phyloP scores from a whole-genome alignment of 805 yeast species.

The Candida coleopterorum region DNA sequence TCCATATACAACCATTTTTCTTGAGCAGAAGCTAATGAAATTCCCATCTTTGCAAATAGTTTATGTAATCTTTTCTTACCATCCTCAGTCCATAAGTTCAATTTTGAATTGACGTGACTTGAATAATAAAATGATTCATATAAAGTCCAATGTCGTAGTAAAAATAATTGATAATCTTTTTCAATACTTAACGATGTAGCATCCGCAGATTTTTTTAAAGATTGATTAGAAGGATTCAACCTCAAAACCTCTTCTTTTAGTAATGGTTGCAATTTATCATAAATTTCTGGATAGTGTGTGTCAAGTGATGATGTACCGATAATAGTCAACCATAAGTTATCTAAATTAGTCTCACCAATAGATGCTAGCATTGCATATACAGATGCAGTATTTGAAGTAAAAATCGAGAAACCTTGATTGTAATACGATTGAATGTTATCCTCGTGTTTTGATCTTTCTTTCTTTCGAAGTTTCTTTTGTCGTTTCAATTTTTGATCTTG shows the following conservation, averaged over 20 bases:
- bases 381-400: slow-evolving; percentile 72
- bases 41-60: slow-evolving; percentile 95
- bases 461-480: slow-evolving; percentile 36
- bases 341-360: slow-evolving; percentile 74
- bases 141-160: slow-evolving; percentile 88
- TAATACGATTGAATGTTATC: slow-evolving; percentile 69
- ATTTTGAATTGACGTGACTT: slow-evolving; percentile 83
- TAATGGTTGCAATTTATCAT: slow-evolving; percentile 66
- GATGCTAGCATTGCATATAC: slow-evolving; percentile 74
- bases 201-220: slow-evolving; percentile 30
- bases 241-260: slow-evolving; percentile 80
- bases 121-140: slow-evolving; percentile 89
- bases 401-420: slow-evolving; percentile 72
- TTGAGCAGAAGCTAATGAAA: slow-evolving; percentile 79
- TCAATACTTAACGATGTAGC: slow-evolving; percentile 56
- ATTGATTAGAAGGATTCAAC: slow-evolving; percentile 39
- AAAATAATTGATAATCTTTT: slow-evolving; percentile 78
- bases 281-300: slow-evolving; percentile 66
- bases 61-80: slow-evolving; percentile 85
- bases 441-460: slow-evolving; percentile 44
- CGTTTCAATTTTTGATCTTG: slow-evolving; percentile 23
- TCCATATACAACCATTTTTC: slow-evolving; percentile 93
- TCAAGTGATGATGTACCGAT: slow-evolving; percentile 85
- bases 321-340: slow-evolving; percentile 78
- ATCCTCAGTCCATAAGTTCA: slow-evolving; percentile 85